Base-by-base conservation (phyloP, 176 grass and related monocot species). In the Carex myosuroides region DNA sequence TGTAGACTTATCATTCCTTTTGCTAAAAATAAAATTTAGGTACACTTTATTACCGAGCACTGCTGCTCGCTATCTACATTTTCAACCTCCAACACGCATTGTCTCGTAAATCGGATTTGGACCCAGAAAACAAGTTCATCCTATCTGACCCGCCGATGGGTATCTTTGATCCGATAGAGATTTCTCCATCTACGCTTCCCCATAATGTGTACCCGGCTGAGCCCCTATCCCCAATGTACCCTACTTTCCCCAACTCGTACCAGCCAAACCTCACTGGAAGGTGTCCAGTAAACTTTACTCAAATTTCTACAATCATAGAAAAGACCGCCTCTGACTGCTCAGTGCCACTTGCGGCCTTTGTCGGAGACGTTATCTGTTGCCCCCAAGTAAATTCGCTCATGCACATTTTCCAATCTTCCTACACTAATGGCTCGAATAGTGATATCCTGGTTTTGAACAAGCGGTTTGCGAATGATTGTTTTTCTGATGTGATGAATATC, bases 361-460 rank as follows among this genome's bases (percentile, higher is more conserved):
- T 98, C 80, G 92, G 89, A 2, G 87, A 95, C 87, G 95, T 95
- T 79, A 98, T 98, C 87, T 98, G 95, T 87, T 98, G 95, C 70
- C 95, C 95, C 83, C 95, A 98, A 90, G 92, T 98, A 73, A 93
- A 83, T 90, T 94, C 92, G 69, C 90, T 98, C 85, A 86, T 98
- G 91, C 90, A 98, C 69, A 90, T 98, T 81, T 98, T 95, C 85
- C 95, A 95, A 91, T 91, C 92, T 86, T 74, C 74, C 42, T 93
- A 94, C 81, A 87, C 80, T 70, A 87, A 82, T 83, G 89, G 85
- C 85, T 55, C 81, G 1, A 83, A 68, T 53, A 87, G 82, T 14
- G 68, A 86, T 85, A 87, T 83, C 1, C 89, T 98, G 52, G 91
- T 95, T 91, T 83, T 98, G 33, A 93, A 95, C 76, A 89, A 95